Conservation (phyloP, 179 eudicot genomes). For the Drosera spatulata region DNA sequence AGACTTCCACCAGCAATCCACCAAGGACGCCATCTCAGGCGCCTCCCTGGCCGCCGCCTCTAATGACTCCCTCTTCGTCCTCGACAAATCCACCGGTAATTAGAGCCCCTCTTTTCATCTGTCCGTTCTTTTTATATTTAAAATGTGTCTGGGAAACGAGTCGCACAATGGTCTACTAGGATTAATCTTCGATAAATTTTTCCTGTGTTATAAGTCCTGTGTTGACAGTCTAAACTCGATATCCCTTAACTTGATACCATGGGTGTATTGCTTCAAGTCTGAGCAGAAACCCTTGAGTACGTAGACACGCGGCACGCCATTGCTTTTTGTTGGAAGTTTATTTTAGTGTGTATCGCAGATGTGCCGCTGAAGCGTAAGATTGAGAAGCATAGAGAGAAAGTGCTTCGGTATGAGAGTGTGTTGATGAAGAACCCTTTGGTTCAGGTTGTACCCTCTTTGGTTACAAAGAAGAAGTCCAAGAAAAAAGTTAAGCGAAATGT, state of each 20-base stretch:
- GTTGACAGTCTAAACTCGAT: too few relatives aligned
- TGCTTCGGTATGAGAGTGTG: conserved; percentile 56
- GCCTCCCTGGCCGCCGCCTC: conserved; percentile 67
- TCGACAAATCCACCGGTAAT: conserved; percentile 75
- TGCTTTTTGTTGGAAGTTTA: too few relatives aligned
- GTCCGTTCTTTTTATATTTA: not conserved
- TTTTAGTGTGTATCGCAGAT: too few relatives aligned
- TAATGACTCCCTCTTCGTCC: conserved; percentile 52
- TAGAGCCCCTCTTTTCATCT: not conserved
- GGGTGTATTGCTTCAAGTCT: too few relatives aligned
- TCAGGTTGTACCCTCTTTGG: conserved; percentile 53
- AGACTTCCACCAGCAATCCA: conserved; percentile 56
- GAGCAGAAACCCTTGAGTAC: too few relatives aligned
- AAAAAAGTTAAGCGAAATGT: conserved; percentile 16
- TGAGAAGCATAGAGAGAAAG: conserved; percentile 76
- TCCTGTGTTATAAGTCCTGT: too few relatives aligned
- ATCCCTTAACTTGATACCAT: too few relatives aligned
- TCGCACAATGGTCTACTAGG: not conserved
- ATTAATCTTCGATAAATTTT: not conserved
- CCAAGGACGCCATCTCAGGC: conserved; percentile 88
- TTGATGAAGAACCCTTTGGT: conserved; percentile 68
- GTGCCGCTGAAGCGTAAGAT: conserved; percentile 73
- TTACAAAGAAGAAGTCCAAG: conserved; percentile 45
- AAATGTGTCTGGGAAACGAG: not conserved
- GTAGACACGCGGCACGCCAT: too few relatives aligned